These are phyloP conservation scores for Anacardium occidentale DNA, from an alignment of 345 rosid genomes.

Conservation along the genomic window DNA sequence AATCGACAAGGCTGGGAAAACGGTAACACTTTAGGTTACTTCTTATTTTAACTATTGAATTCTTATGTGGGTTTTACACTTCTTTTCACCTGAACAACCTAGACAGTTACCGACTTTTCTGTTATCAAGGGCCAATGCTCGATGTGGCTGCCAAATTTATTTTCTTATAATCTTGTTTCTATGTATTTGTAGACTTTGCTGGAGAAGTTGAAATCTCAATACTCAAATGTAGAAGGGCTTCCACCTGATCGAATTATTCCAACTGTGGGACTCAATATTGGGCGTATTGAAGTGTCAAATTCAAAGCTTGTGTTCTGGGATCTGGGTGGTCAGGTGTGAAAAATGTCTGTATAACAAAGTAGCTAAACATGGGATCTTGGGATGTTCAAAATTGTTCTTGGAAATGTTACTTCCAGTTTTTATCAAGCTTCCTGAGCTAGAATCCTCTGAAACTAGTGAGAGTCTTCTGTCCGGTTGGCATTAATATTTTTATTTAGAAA, in stretches of 20 bases:
- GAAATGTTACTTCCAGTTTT: neutral
- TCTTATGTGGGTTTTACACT: neutral
- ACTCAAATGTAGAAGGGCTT: conserved; percentile 84
- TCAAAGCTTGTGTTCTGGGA: conserved; percentile 96
- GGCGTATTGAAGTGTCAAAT: conserved; percentile 77
- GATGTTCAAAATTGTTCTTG: no score
- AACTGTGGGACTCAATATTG: conserved; percentile 98
- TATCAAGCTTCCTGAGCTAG: neutral
- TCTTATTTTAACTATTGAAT: neutral
- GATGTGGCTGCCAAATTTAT: neutral
- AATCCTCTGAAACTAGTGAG: neutral
- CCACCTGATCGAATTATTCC: conserved; percentile 98
- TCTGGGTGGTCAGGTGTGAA: conserved; percentile 90
- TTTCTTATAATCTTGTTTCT: conserved; percentile 15
- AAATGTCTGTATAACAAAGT: neutral
- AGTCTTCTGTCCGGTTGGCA: neutral
- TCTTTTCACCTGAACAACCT: neutral
- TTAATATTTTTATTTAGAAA: neutral
- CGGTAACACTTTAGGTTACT: conserved; percentile 45
- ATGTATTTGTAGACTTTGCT: conserved; percentile 60
- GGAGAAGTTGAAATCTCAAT: conserved; percentile 85
- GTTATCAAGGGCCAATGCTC: neutral
- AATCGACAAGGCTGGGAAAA: conserved; percentile 94
- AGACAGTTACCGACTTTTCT: neutral
- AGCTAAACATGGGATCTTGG: neutral